Base-by-base conservation (phyloP, 345 rosid species). In the Euphorbia peplus region DNA sequence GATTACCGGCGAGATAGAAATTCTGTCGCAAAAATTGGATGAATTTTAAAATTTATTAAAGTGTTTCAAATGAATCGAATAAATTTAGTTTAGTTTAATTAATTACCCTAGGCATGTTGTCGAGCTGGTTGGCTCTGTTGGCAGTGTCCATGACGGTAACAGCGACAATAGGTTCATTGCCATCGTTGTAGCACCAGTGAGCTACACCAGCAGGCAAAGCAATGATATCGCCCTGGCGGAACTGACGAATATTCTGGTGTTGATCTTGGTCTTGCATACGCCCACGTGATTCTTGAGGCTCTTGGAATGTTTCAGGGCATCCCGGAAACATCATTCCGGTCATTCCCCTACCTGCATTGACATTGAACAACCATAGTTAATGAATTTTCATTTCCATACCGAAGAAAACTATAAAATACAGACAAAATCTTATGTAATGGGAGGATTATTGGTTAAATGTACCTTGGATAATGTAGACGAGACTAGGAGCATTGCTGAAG, bases 1-100 rank as follows among this genome's bases (percentile, higher is more conserved):
- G 88, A 86, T 90, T 87, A 50, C 97, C 96, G 21, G 96, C 88
- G 41, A 91, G 78, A 68, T 68, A 74, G 86, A 89, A 93, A 44
- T 44, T 8, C 50, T 44, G 50, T 10, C 12, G 18, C 50, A 44
- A 44, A 44, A 1, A 44, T 32, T 6, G 4, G 37, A 32, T 32
- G 37, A 32, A 6, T 32, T 32, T 32, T 3, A 32, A 32, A 32
- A 32, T 32, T 32, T 3, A 32, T 6, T 6, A 32, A 32, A 32
- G 37, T n/a, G 37, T 32, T 32, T 32, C 4, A 32, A 2, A 2
- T 32, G 37, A 32, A 32, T 32, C 6, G 37, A 32, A 32, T 32
- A n/a, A n/a, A n/a, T n/a, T n/a, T n/a, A 32, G 37, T 32, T 32
- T 32, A 32, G 3, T 32, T 32, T n/a, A n/a, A n/a, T n/a, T n/a